A percentile compares a stretch with the other conserved stretches of the same genome.
Conservation (phyloP, 495 filamentous ascomycete genomes). For the Neurospora terricola region DNA sequence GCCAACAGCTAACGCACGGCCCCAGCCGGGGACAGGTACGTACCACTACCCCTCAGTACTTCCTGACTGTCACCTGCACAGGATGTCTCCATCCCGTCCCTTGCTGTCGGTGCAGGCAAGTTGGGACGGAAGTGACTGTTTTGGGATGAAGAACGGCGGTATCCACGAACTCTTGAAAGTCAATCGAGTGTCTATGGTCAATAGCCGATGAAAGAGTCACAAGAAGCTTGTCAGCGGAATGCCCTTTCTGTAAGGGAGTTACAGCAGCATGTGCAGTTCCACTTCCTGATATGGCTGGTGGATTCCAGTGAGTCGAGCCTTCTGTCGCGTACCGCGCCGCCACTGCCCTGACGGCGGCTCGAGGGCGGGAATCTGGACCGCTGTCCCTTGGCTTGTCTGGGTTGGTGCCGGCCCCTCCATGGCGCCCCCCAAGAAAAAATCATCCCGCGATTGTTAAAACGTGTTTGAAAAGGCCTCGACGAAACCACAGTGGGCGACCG, state of each 20-base stretch:
- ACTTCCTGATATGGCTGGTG: neutral
- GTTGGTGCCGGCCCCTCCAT: neutral
- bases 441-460: neutral
- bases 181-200: neutral
- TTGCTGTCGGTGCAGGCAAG: neutral
- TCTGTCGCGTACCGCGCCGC: neutral
- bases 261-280: neutral
- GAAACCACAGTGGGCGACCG: constrained; percentile 2
- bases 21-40: neutral
- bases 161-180: neutral
- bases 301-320: neutral
- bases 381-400: neutral
- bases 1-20: neutral
- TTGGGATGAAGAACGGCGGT: neutral
- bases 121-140: neutral
- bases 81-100: neutral
- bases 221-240: neutral
- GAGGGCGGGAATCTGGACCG: neutral
- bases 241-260: neutral
- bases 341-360: neutral
- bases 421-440: neutral
- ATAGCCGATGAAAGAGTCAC: neutral
- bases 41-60: neutral
- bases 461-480: constrained; percentile 1
- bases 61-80: neutral